Evolutionary conservation across 768 basidiomycete genomes (phyloP).

Genomic region (Asterophora lycoperdoides): DNA sequence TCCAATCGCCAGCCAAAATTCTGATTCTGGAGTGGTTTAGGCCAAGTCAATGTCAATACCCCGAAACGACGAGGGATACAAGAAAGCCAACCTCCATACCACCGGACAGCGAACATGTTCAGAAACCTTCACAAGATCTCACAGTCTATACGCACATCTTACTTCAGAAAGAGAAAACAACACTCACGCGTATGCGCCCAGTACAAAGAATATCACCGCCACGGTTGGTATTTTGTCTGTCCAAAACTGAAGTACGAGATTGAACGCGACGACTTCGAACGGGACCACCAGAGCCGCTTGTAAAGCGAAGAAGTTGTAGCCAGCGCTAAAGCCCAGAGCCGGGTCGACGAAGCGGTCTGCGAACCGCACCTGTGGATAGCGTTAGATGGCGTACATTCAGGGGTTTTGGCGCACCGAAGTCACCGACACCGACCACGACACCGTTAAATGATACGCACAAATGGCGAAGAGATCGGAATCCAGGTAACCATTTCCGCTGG

Average conservation of each 20-base stretch:
- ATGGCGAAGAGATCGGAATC: constrained; percentile 75
- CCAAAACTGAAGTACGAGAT: constrained; percentile 50
- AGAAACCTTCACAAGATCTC: constrained; percentile 27
- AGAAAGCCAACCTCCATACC: constrained; percentile 40
- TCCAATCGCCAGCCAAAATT: constrained; percentile 52
- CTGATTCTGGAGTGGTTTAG: constrained; percentile 35
- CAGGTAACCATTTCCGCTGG: constrained; percentile 81
- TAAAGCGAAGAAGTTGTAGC: constrained; percentile 57
- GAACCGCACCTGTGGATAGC: constrained; percentile 43
- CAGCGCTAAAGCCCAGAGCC: constrained; percentile 51
- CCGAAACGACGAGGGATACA: not conserved
- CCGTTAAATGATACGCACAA: constrained; percentile 35
- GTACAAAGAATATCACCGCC: constrained; percentile 42
- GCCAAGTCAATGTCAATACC: not conserved
- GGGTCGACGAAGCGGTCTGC: constrained; percentile 55
- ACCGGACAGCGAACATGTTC: constrained; percentile 45
- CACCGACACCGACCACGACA: not conserved
- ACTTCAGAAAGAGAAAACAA: not conserved
- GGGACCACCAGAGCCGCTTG: constrained; percentile 39
- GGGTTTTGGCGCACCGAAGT: not conserved
- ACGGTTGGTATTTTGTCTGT: constrained; percentile 44
- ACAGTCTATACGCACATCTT: not conserved
- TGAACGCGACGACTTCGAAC: constrained; percentile 54
- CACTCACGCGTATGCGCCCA: constrained; percentile 38
- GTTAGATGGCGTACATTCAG: not conserved